Conservation (phyloP, 768 basidiomycete species). For the Russula vinacea region DNA sequence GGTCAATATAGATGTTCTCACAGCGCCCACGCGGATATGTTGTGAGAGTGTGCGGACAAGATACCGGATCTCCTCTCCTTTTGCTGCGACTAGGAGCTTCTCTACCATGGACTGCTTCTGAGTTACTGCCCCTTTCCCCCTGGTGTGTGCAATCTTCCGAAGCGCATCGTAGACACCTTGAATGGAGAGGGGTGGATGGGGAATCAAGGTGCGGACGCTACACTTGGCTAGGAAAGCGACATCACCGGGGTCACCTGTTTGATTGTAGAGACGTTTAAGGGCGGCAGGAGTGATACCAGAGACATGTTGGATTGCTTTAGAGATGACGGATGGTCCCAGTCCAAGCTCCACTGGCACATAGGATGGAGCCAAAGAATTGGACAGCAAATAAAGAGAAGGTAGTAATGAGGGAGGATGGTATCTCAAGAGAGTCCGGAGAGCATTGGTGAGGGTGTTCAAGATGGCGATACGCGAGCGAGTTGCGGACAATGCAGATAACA, state of each 20-base stretch:
- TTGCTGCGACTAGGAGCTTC: constrained; percentile 76
- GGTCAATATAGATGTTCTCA: constrained; percentile 74
- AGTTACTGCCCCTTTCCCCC: constrained; percentile 72
- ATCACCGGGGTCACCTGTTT: constrained; percentile 76
- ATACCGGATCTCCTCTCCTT: constrained; percentile 85
- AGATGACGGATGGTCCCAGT: constrained; percentile 63
- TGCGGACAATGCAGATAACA: constrained; percentile 55
- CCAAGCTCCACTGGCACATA: constrained; percentile 71
- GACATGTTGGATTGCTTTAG: constrained; percentile 66
- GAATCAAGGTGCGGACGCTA: constrained; percentile 66
- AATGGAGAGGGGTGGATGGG: constrained; percentile 65
- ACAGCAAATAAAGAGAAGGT: constrained; percentile 76
- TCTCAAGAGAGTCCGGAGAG: constrained; percentile 61
- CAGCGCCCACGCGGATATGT: constrained; percentile 85
- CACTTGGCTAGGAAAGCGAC: constrained; percentile 84
- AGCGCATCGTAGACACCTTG: constrained; percentile 64
- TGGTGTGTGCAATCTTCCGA: constrained; percentile 61
- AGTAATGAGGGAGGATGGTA: constrained; percentile 68
- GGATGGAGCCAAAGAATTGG: constrained; percentile 74
- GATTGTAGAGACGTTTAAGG: constrained; percentile 63
- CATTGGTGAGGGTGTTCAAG: constrained; percentile 66
- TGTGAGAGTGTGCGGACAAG: constrained; percentile 70
- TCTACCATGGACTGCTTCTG: constrained; percentile 77
- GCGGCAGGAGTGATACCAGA: constrained; percentile 60
- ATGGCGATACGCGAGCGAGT: constrained; percentile 75